Evolutionary conservation across 371 early-diverging fungal species (phyloP).

Genomic region (Actinomortierella ambigua): DNA sequence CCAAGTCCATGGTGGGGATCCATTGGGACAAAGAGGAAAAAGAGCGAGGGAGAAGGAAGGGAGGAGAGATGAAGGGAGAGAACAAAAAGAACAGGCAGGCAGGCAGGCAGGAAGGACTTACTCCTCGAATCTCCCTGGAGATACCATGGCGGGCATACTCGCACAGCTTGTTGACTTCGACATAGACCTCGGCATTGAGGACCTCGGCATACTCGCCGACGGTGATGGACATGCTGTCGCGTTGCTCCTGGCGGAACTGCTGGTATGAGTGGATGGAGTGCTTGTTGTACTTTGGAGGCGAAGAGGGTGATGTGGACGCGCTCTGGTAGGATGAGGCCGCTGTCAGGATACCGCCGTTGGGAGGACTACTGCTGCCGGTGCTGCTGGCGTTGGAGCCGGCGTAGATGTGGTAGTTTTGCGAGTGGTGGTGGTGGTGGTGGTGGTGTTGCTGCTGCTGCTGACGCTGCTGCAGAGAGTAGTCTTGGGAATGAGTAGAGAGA

Average conservation of each 20-base stretch:
- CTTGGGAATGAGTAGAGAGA: no score
- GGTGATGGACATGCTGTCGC: constrained; percentile 51
- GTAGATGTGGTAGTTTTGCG: constrained; percentile 9
- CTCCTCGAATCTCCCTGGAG: constrained; percentile 83
- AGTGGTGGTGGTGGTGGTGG: constrained; percentile 8
- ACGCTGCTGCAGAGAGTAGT: background rate
- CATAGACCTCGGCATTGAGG: constrained; percentile 84
- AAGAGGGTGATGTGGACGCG: constrained; percentile 18
- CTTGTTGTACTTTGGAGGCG: constrained; percentile 45
- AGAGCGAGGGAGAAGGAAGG: background rate
- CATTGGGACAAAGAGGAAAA: no score
- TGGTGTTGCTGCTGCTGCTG: background rate
- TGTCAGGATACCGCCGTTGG: background rate
- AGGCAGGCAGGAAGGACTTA: constrained; percentile 52
- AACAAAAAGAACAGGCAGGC: constrained; percentile 7
- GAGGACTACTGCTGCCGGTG: no score
- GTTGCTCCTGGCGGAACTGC: constrained; percentile 42
- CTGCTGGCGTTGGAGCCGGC: background rate
- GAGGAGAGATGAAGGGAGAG: background rate
- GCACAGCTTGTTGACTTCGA: constrained; percentile 86
- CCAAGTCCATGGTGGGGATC: no score
- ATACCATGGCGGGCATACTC: constrained; percentile 86
- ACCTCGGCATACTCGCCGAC: constrained; percentile 82
- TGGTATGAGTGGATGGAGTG: constrained; percentile 34
- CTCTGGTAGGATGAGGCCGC: constrained; percentile 12